Evolutionary conservation across 257 asterid genomes (phyloP).

Genomic region (Nicotiana tomentosiformis): DNA sequence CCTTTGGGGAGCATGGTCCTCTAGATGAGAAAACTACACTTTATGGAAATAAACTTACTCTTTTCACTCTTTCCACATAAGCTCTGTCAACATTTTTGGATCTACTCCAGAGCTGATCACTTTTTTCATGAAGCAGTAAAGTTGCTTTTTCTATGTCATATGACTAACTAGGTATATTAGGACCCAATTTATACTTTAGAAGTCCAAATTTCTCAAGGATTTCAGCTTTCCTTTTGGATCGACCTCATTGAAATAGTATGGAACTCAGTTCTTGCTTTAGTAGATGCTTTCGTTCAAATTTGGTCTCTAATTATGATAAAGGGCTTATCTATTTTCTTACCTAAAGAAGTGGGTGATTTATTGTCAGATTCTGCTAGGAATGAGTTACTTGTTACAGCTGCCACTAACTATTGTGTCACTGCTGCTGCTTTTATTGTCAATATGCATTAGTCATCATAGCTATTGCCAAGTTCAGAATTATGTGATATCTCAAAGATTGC

Average conservation of each 20-base stretch:
- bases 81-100: background rate
- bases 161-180: background rate
- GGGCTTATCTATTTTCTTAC: background rate
- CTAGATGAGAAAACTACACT: background rate
- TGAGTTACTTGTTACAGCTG: background rate
- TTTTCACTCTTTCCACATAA: background rate
- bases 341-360: background rate
- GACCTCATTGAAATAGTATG: background rate
- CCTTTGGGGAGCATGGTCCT: conserved; percentile 3
- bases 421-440: background rate
- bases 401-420: background rate
- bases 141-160: background rate
- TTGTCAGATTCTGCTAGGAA: background rate
- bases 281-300: background rate
- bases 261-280: background rate
- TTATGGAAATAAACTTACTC: background rate
- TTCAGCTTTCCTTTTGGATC: background rate
- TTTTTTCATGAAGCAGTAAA: background rate
- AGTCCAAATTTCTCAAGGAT: background rate
- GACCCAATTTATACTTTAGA: background rate
- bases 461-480: background rate
- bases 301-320: background rate
- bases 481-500: background rate
- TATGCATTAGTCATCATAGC: background rate
- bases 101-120: background rate